Percentiles rank a stretch among this genome's conserved stretches.
Evolutionary conservation across 768 basidiomycete genomes (phyloP).

Genomic region (Hebeloma cylindrosporum): DNA sequence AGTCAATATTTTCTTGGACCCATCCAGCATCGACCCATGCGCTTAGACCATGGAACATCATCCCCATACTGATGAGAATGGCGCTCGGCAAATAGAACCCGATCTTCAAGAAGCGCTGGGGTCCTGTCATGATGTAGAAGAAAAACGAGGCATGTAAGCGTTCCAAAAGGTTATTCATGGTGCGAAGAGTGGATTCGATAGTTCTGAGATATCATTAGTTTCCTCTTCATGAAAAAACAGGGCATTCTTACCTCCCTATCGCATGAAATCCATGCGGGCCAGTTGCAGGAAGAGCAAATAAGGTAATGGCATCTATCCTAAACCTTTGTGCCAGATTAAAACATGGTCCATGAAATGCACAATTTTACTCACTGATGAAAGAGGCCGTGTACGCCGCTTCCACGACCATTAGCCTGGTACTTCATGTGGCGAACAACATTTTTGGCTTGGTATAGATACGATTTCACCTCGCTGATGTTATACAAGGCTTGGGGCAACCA

Average conservation of each 20-base stretch:
- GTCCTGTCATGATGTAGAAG: constrained; percentile 79
- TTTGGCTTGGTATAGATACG: constrained; percentile 57
- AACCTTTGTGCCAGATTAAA: constrained; percentile 50
- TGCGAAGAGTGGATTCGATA: constrained; percentile 84
- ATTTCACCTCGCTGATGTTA: constrained; percentile 42
- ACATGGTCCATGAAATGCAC: neutral
- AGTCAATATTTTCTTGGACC: constrained; percentile 25
- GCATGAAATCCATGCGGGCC: constrained; percentile 97
- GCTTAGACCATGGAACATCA: constrained; percentile 82
- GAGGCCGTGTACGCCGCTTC: constrained; percentile 88
- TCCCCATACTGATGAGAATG: constrained; percentile 76
- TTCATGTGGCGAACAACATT: constrained; percentile 70
- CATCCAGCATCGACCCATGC: constrained; percentile 72
- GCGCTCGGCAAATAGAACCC: constrained; percentile 89
- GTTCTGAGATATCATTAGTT: constrained; percentile 45
- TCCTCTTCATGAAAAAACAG: neutral
- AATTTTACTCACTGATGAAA: constrained; percentile 67
- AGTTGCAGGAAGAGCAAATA: constrained; percentile 82
- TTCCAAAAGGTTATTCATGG: constrained; percentile 92
- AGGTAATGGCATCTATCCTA: constrained; percentile 90
- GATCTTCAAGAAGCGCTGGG: constrained; percentile 78
- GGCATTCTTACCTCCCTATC: constrained; percentile 69
- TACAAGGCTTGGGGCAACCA: constrained; percentile 50
- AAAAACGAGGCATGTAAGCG: constrained; percentile 97
- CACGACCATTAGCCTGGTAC: constrained; percentile 76